Conservation (phyloP, 441 rosid species). For the Aleurites moluccanus region DNA sequence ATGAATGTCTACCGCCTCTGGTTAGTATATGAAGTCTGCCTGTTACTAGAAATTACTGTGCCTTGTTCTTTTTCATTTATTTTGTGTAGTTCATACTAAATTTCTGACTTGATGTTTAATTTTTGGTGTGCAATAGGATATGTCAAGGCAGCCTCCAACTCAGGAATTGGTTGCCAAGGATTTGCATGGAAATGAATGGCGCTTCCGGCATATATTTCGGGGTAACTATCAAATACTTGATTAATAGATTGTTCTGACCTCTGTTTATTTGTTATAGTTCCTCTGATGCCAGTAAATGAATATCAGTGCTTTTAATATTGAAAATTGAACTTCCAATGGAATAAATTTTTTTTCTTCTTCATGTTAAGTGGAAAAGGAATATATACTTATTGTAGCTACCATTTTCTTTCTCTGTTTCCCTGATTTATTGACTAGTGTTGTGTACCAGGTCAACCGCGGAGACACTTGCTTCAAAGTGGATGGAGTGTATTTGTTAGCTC, state of each 20-base stretch:
- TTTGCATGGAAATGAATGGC: slow-evolving; percentile 92
- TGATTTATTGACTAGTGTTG: slow-evolving; percentile 9
- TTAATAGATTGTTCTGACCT: neutral
- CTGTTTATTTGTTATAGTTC: neutral
- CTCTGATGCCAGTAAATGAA: neutral
- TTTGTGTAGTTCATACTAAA: neutral
- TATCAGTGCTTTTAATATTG: neutral
- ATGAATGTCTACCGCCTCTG: slow-evolving; percentile 97
- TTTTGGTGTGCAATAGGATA: slow-evolving; percentile 54
- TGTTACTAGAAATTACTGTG: neutral
- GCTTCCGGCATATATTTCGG: slow-evolving; percentile 88
- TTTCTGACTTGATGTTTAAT: neutral
- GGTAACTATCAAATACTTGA: slow-evolving; percentile 40
- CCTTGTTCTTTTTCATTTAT: neutral
- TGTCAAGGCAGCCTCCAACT: slow-evolving; percentile 97
- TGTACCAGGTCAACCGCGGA: slow-evolving; percentile 87
- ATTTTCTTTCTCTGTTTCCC: neutral
- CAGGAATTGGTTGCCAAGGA: slow-evolving; percentile 96
- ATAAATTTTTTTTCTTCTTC: neutral
- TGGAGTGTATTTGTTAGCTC: slow-evolving; percentile 99
- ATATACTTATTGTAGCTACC: neutral
- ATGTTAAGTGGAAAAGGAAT: neutral
- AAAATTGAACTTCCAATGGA: neutral
- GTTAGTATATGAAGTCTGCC: slow-evolving; percentile 41
- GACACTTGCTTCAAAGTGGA: slow-evolving; percentile 98